Evolutionary conservation across 1,284 basidiomycete genomes (phyloP), one percentile per base, ranked within the genome.

Genomic region (Coniferiporia weirii): DNA sequence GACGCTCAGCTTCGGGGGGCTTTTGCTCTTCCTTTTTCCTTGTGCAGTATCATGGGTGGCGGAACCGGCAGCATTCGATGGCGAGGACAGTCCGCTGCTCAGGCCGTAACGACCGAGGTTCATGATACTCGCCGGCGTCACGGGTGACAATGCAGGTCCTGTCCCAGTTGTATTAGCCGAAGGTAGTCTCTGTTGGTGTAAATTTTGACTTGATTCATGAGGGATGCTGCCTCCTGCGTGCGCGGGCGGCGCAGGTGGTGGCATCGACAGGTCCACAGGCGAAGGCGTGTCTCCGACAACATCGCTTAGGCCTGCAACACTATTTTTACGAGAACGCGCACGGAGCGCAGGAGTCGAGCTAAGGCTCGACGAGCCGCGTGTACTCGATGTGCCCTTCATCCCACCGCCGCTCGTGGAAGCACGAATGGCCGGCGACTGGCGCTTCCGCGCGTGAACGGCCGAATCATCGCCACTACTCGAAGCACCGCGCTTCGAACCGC

Each of bases 41-140:
- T 59, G 44, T 6, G 49, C 50, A 68, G 59, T 10, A 47, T 34
- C 32, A 4, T 47, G 13, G 56, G 46, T 32, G 68, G 63, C 27
- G 64, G 52, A 32, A 64, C 67, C 12, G 6, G 13, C 52, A 75
- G 70, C 1, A 67, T 65, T 61, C 22, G 49, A 15, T 20, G 58
- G 47, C 49, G 64, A 64, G 40, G 65, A 64, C 19, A 80, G 68
- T 44, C 77, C 74, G 60, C 76, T 78, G 52, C 77, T 78, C 49
- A 81, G 75, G 6, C 81, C 81, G 15, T 85, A 68, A 44, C 80
- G 73, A 1, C 85, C 86, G 15, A 95, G 78, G 63, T 93, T 93
- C 89, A 95, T 91, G 66, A 95, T 85, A 62, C 82, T 89, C 0
- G 91, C 87, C 0, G 93, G 92, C 0, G 93, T 95, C 55, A 92